These are phyloP conservation scores for Atalantia buxifolia DNA, from an alignment of 345 rosid species.

Conservation along the genomic window DNA sequence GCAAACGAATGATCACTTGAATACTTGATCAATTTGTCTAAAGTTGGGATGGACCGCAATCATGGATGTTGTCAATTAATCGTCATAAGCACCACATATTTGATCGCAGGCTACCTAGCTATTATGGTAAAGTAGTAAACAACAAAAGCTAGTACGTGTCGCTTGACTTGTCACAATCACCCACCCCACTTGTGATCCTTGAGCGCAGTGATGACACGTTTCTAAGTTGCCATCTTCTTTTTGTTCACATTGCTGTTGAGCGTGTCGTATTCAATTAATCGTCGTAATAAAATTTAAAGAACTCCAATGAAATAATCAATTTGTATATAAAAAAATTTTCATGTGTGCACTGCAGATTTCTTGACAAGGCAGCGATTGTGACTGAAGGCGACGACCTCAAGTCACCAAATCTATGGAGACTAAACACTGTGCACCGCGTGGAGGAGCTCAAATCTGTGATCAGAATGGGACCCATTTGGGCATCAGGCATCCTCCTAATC, in stretches of 20 bases:
- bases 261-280: neutral
- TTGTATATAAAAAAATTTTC: no score
- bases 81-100: neutral
- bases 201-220: no score
- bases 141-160: neutral
- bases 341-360: conserved; percentile 27
- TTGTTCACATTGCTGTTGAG: neutral
- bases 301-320: no score
- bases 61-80: neutral
- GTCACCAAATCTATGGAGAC: conserved; percentile 39
- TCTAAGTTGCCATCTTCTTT: neutral
- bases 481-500: conserved; percentile 42
- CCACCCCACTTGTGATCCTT: no score
- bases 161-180: neutral
- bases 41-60: neutral
- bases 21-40: neutral
- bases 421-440: conserved; percentile 52
- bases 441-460: conserved; percentile 45
- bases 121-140: neutral
- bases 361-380: conserved; percentile 52
- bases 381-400: conserved; percentile 24
- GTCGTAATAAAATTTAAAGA: no score
- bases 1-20: neutral
- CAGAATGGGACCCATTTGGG: conserved; percentile 58
- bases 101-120: neutral